A percentile compares a stretch with the other conserved stretches of the same genome.
phyloP scores from a whole-genome alignment of 139 green algal species.

The Nannochloris sp. region DNA sequence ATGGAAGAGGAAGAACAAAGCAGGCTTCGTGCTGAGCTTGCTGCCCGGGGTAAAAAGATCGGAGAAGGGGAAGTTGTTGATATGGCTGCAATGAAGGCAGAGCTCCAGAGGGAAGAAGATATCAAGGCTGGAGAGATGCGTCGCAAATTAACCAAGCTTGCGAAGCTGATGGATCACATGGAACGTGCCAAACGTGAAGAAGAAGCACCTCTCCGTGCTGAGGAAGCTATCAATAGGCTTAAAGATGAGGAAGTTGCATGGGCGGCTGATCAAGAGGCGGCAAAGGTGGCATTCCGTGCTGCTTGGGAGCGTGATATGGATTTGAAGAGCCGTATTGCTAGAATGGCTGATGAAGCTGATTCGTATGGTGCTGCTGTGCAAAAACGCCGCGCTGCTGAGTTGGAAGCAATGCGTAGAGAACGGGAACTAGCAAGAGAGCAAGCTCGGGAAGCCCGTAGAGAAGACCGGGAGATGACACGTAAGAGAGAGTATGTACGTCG shows the following conservation, averaged over 20 bases:
- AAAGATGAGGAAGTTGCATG: conserved; percentile 48
- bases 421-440: background rate
- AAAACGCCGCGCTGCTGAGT: conserved; percentile 78
- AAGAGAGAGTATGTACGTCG: conserved; percentile 69
- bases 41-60: conserved; percentile 21
- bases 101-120: conserved; percentile 51
- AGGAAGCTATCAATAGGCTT: conserved; percentile 3
- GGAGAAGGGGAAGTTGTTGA: conserved; percentile 18
- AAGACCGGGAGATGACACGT: conserved; percentile 61
- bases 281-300: conserved; percentile 28
- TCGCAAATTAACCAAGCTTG: conserved; percentile 50
- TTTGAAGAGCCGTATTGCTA: conserved; percentile 66
- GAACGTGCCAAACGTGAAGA: conserved; percentile 90
- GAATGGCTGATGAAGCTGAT: conserved; percentile 41
- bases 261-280: conserved; percentile 35
- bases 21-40: conserved; percentile 16
- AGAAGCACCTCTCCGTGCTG: conserved; percentile 65
- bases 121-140: conserved; percentile 58
- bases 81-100: conserved; percentile 32
- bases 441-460: conserved; percentile 30
- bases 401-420: conserved; percentile 50
- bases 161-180: conserved; percentile 88
- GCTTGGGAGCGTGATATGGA: conserved; percentile 77
- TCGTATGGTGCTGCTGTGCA: conserved; percentile 34
- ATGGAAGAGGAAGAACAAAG: conserved; percentile 68